phyloP scores from a whole-genome alignment of 805 yeast genomes.

The Yarrowia sp. region DNA sequence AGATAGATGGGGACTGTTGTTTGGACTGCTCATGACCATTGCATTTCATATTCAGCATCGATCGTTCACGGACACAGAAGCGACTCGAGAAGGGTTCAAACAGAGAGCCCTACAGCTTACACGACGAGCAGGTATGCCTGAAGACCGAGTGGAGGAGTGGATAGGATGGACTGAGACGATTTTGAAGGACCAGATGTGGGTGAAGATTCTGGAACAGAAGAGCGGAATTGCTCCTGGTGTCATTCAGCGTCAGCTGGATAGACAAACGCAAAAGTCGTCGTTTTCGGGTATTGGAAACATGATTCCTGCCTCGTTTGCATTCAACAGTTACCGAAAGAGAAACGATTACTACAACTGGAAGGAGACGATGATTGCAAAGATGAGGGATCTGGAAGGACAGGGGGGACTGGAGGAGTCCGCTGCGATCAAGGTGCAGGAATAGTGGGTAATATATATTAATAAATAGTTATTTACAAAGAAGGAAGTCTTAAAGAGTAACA shows the following conservation, averaged over 20 bases:
- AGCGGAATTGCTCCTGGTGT: conserved; percentile 43
- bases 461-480: not conserved
- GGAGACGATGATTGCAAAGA: conserved; percentile 9
- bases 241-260: conserved; percentile 21
- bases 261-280: conserved; percentile 40
- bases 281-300: conserved; percentile 45
- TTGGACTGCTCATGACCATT: conserved; percentile 46
- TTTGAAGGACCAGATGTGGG: conserved; percentile 50
- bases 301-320: conserved; percentile 43
- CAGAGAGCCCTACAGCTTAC: conserved; percentile 24
- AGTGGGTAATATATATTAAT: not conserved
- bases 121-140: conserved; percentile 26
- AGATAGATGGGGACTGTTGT: conserved; percentile 50
- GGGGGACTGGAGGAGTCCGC: conserved; percentile 3
- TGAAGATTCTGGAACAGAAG: conserved; percentile 43
- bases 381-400: not conserved
- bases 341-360: conserved; percentile 43
- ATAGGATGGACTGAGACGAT: conserved; percentile 48
- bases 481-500: too few relatives aligned
- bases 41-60: conserved; percentile 35
- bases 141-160: conserved; percentile 48
- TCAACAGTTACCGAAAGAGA: conserved; percentile 40
- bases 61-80: conserved; percentile 20
- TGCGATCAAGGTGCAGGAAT: not conserved
- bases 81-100: conserved; percentile 28